phyloP scores from a whole-genome alignment of 306 rosid genomes.

The Pterocarpus macrocarpus region DNA sequence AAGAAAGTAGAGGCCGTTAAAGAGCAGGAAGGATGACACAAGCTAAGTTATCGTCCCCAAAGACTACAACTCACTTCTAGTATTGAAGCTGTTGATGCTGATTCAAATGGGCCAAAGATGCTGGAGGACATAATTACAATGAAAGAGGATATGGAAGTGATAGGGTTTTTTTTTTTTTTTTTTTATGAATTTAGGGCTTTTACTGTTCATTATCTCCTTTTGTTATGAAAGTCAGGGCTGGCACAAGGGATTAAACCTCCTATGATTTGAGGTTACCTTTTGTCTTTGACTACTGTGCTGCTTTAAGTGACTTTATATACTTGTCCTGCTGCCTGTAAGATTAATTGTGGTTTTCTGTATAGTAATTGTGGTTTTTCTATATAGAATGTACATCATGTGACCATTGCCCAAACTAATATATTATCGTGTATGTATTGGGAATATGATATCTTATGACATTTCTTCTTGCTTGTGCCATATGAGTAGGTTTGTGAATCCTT shows the following conservation, averaged over 20 bases:
- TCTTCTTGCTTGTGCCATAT: slow-evolving; percentile 24
- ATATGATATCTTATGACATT: slow-evolving; percentile 8
- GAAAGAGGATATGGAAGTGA: slow-evolving; percentile 17
- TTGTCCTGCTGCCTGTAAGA: slow-evolving; percentile 20
- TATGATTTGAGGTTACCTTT: background rate
- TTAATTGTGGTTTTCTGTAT: background rate
- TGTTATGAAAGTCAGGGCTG: background rate
- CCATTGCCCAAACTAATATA: slow-evolving; percentile 26
- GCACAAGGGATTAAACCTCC: background rate
- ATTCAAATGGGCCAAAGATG: slow-evolving; percentile 30
- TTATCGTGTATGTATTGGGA: slow-evolving; percentile 25
- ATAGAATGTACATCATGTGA: background rate
- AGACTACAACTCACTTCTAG: too few relatives aligned
- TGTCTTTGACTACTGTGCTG: slow-evolving; percentile 3
- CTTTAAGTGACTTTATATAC: slow-evolving; percentile 11
- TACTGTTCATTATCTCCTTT: background rate
- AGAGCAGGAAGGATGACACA: background rate
- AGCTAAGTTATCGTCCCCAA: too few relatives aligned
- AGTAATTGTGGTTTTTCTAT: background rate
- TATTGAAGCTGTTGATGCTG: background rate
- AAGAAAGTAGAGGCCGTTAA: slow-evolving; percentile 1
- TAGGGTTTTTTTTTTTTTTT: background rate
- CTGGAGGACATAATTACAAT: background rate
- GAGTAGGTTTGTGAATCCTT: slow-evolving; percentile 27
- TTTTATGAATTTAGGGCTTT: slow-evolving; percentile 7